Percentiles rank a stretch among this genome's conserved stretches.
Conservation (phyloP, 2,329 filamentous ascomycete genomes). For the Colletotrichum navitas region DNA sequence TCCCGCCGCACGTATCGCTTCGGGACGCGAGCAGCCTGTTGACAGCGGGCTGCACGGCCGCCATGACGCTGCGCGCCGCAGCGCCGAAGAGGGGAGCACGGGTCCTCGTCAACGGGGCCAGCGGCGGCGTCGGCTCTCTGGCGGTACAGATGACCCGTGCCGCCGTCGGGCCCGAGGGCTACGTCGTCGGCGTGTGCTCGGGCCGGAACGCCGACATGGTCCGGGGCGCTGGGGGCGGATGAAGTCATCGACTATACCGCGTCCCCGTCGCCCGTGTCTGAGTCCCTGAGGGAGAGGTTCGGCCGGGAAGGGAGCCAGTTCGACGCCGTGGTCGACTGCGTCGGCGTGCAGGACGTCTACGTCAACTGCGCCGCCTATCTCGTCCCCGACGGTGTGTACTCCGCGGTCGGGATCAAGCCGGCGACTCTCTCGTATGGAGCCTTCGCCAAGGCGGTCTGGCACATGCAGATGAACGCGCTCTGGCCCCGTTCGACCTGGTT, state of each 20-base stretch:
- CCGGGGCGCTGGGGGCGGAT: slow-evolving; percentile 60
- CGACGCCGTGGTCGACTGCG: slow-evolving; percentile 63
- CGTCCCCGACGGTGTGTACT: slow-evolving; percentile 53
- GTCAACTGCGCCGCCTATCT: slow-evolving; percentile 55
- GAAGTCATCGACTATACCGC: slow-evolving; percentile 51
- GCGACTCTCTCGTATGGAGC: slow-evolving; percentile 49
- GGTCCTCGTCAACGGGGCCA: slow-evolving; percentile 64
- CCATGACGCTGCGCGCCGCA: slow-evolving; percentile 55
- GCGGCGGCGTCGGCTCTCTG: slow-evolving; percentile 63
- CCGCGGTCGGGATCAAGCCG: slow-evolving; percentile 57
- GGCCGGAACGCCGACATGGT: slow-evolving; percentile 60
- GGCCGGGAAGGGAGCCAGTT: slow-evolving; percentile 46
- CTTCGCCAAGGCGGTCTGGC: slow-evolving; percentile 49
- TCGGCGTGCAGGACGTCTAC: slow-evolving; percentile 63
- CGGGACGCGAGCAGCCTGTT: slow-evolving; percentile 54
- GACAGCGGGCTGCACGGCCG: slow-evolving; percentile 55
- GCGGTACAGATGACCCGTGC: slow-evolving; percentile 58
- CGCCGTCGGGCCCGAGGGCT: slow-evolving; percentile 55
- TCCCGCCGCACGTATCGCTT: slow-evolving; percentile 48
- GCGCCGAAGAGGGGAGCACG: slow-evolving; percentile 53
- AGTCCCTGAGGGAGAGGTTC: slow-evolving; percentile 14
- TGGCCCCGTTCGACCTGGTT: slow-evolving; percentile 53
- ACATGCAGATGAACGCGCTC: slow-evolving; percentile 55
- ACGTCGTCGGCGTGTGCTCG: slow-evolving; percentile 63
- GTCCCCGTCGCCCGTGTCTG: background rate